A percentile compares a stretch with the other conserved stretches of the same genome.
Evolutionary conservation across 2,329 filamentous ascomycete genomes (phyloP).

Genomic region (Paecilomyces dactylethromorphus): DNA sequence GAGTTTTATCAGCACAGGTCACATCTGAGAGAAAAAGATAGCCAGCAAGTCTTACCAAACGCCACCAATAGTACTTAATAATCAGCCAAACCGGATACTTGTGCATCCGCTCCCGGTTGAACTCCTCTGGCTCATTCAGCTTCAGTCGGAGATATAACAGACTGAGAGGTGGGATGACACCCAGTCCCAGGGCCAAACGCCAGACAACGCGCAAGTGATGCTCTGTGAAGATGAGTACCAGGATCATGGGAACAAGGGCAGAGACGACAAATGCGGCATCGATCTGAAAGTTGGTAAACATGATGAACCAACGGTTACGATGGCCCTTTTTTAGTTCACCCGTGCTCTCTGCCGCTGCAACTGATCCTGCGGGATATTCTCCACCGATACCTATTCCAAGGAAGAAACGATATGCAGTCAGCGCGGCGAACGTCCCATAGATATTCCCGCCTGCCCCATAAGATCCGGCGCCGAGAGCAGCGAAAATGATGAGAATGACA

Average conservation of each 20-base stretch:
- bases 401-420: constrained; percentile 81
- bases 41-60: constrained; percentile 44
- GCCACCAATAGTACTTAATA: constrained; percentile 60
- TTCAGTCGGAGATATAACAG: constrained; percentile 66
- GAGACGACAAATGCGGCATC: constrained; percentile 78
- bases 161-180: constrained; percentile 67
- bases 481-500: constrained; percentile 76
- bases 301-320: constrained; percentile 84
- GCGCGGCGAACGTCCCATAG: constrained; percentile 66
- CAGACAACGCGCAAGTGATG: constrained; percentile 68
- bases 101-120: constrained; percentile 63
- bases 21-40: neutral
- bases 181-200: constrained; percentile 73
- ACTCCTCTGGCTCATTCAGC: constrained; percentile 73
- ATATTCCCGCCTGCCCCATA: constrained; percentile 66
- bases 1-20: constrained; percentile 5
- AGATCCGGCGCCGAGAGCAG: constrained; percentile 67
- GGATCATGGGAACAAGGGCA: constrained; percentile 66
- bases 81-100: constrained; percentile 48
- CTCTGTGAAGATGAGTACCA: constrained; percentile 54
- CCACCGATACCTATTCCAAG: constrained; percentile 70
- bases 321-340: constrained; percentile 74
- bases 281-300: constrained; percentile 86
- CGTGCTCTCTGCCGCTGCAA: constrained; percentile 76
- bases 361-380: constrained; percentile 57